These are phyloP conservation scores for Psophocarpus tetragonolobus DNA, from an alignment of 306 rosid species.

Conservation along the genomic window DNA sequence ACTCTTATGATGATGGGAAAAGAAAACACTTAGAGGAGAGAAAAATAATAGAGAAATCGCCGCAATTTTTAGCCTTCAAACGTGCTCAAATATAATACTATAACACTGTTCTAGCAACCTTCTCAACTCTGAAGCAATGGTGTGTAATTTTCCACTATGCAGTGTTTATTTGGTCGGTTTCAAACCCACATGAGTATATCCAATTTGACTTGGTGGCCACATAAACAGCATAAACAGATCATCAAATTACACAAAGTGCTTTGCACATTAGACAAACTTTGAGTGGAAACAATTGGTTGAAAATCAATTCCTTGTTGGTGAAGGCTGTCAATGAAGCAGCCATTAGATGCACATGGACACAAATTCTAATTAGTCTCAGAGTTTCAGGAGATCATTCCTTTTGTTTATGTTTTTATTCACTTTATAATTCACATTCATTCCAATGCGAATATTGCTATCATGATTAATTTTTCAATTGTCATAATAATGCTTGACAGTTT, in stretches of 20 bases:
- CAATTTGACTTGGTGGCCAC: conserved; percentile 25
- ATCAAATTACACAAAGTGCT: conserved; percentile 13
- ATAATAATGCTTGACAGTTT: background rate
- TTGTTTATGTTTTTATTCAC: background rate
- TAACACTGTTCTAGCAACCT: background rate
- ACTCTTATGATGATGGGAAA: background rate
- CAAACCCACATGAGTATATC: conserved; percentile 2
- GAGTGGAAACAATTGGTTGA: background rate
- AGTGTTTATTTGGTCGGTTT: conserved; percentile 26
- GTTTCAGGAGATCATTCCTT: background rate
- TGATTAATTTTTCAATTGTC: background rate
- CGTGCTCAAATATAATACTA: conserved; percentile 17
- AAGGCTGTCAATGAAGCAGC: conserved; percentile 24
- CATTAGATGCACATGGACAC: conserved; percentile 33
- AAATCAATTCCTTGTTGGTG: conserved; percentile 6
- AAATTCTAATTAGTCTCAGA: background rate
- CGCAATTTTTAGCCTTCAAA: background rate
- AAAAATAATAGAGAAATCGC: background rate
- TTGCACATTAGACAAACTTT: conserved; percentile 7
- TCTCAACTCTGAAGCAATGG: conserved; percentile 7
- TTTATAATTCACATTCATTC: background rate
- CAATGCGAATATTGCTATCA: background rate
- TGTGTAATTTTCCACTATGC: background rate
- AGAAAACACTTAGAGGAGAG: background rate
- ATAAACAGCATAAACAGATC: background rate